Conservation (phyloP, 106 monocot genomes). For the Iris macrosiphon region DNA sequence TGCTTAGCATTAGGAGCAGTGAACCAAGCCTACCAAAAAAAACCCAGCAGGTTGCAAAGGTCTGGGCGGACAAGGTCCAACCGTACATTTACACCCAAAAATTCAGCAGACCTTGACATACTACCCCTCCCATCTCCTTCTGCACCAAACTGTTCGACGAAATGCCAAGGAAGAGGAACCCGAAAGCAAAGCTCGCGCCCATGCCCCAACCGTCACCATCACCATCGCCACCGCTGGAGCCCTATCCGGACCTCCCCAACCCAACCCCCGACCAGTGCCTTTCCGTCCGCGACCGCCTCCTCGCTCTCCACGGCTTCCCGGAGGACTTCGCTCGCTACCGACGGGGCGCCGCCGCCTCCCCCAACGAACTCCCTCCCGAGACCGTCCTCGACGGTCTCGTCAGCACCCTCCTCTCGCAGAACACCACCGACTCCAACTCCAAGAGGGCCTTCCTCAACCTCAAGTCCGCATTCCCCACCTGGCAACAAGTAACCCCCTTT, state of each 20-base stretch:
- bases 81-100: too few relatives aligned
- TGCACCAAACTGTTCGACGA: too few relatives aligned
- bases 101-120: too few relatives aligned
- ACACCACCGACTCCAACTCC: conserved; percentile 76
- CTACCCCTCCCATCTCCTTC: too few relatives aligned
- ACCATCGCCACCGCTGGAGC: too few relatives aligned
- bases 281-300: conserved; percentile 56
- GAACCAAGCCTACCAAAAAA: too few relatives aligned
- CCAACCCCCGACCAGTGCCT: conserved; percentile 76
- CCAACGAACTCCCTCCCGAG: neutral
- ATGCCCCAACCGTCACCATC: too few relatives aligned
- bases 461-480: conserved; percentile 57
- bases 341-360: neutral
- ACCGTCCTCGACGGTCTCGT: conserved; percentile 73
- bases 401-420: conserved; percentile 76
- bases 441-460: conserved; percentile 53
- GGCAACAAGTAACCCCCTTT: conserved; percentile 12
- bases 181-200: too few relatives aligned
- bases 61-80: too few relatives aligned
- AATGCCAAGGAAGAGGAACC: too few relatives aligned
- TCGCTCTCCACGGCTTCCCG: conserved; percentile 69
- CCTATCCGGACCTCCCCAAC: conserved; percentile 36
- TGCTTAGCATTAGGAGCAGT: too few relatives aligned
- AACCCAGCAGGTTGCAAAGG: too few relatives aligned
- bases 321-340: conserved; percentile 41